Evolutionary conservation across 225 moss, liverwort and hornwort genomes (phyloP), one percentile per base, ranked within the genome.

Genomic region (Bryum argenteum): DNA sequence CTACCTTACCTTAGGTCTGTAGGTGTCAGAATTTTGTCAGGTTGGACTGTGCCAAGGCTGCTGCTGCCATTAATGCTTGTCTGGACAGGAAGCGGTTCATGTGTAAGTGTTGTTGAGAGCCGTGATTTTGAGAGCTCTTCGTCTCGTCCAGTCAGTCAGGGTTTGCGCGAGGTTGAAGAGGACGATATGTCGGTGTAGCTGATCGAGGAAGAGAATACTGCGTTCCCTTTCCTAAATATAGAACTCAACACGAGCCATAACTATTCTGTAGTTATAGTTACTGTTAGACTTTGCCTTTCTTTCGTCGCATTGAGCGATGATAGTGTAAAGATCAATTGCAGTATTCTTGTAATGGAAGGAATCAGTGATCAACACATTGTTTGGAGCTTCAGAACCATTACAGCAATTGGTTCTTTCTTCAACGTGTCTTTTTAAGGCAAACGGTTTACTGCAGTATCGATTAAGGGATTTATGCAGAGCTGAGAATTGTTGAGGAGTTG

Each of bases 171-270:
- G 61, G 77, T 24, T 57, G 58, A 40, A 22, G 70, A 22, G 23
- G 63, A 45, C 54, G 70, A 13, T 37, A n/a, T 48, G 63, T 51
- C 63, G 61, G 17, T 45, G 47, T 58, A 9, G 28, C 70, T 1
- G 43, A 73, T 63, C 42, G 54, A 69, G n/a, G 63, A 54, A 58
- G 39, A 41, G 8, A 48, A 7, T 61, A 42, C 52, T 61, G 8
- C n/a, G 72, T 62, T 63, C 52, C 54, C 5, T 51, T 18, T 74
- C 56, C 74, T 80, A 75, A 80, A 70, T 80, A 75, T 75, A 63
- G 79, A 60, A 65, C 65, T 8, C 8, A 57, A 58, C 45, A 52
- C 65, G 75, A 39, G 19, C 17, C 48, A 17, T 48, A 5, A 48
- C 20, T 64, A 15, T 28, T 11, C 10, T 71, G 4, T 58, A 54